A percentile compares a stretch with the other conserved stretches of the same genome.
Conservation (phyloP, 805 yeast genomes). For the Suhomyces tanzawaensis region DNA sequence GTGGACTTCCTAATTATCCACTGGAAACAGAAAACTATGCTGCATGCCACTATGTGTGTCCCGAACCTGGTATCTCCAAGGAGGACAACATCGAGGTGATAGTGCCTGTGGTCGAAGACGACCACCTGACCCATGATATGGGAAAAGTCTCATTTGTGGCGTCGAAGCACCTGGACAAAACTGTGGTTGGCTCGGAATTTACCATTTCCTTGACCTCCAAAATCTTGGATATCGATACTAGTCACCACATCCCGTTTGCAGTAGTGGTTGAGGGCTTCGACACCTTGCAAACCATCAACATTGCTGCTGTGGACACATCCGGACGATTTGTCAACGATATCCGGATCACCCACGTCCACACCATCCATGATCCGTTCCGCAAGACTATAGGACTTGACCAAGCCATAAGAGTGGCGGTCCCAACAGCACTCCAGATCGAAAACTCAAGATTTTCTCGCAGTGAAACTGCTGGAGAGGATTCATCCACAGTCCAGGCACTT, state of each 20-base stretch:
- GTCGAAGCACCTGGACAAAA: neutral
- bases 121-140: slow-evolving; percentile 3
- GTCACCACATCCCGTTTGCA: slow-evolving; percentile 41
- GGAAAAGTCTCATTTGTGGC: slow-evolving; percentile 15
- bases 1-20: slow-evolving; percentile 52
- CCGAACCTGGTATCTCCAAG: neutral
- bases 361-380: slow-evolving; percentile 54
- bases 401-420: slow-evolving; percentile 10
- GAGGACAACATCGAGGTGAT: neutral
- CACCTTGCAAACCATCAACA: slow-evolving; percentile 44
- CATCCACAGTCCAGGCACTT: slow-evolving; percentile 52
- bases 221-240: neutral
- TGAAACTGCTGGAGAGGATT: slow-evolving; percentile 13
- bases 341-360: slow-evolving; percentile 48
- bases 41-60: slow-evolving; percentile 1
- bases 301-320: slow-evolving; percentile 32
- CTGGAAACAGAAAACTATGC: slow-evolving; percentile 11
- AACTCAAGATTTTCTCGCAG: slow-evolving; percentile 9
- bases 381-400: slow-evolving; percentile 19
- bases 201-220: slow-evolving; percentile 7
- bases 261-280: slow-evolving; percentile 50
- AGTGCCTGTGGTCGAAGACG: neutral
- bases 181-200: slow-evolving; percentile 14
- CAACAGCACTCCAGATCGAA: slow-evolving; percentile 15
- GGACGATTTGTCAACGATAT: slow-evolving; percentile 21